These are phyloP conservation scores for Lanmaoa pseudosensibilis DNA, from an alignment of 768 basidiomycete species.

Conservation along the genomic window DNA sequence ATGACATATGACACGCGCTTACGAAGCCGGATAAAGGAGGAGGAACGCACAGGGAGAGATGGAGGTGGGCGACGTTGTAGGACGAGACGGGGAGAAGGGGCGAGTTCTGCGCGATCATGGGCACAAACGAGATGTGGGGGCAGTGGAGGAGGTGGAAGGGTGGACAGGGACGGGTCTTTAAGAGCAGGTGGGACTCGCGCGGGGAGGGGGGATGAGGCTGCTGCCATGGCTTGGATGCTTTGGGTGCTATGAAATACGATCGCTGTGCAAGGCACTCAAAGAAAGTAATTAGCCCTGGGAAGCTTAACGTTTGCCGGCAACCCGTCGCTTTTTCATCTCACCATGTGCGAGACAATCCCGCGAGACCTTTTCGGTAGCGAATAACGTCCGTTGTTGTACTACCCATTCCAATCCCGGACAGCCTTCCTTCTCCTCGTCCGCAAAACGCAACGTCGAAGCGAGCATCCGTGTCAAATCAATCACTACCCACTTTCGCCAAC, in stretches of 20 bases:
- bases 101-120: conserved; percentile 60
- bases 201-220: conserved; percentile 5
- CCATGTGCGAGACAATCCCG: conserved; percentile 29
- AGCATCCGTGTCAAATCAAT: conserved; percentile 9
- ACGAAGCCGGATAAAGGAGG: conserved; percentile 13
- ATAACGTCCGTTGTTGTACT: conserved; percentile 29
- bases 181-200: conserved; percentile 7
- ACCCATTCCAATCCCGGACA: neutral
- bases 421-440: neutral
- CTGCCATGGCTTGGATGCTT: neutral
- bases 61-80: conserved; percentile 65
- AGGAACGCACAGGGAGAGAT: conserved; percentile 54
- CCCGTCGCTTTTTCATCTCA: conserved; percentile 30
- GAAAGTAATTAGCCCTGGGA: conserved; percentile 35
- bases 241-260: conserved; percentile 32
- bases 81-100: conserved; percentile 45
- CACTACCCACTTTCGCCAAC: neutral
- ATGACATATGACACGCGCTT: conserved; percentile 32
- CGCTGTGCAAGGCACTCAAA: conserved; percentile 36
- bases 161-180: conserved; percentile 21
- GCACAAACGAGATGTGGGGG: conserved; percentile 7
- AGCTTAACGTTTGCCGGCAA: conserved; percentile 37
- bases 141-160: neutral
- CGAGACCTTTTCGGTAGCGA: conserved; percentile 40
- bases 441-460: conserved; percentile 24